Conservation (phyloP, 2,329 filamentous ascomycete species). For the Paracorniculantispora psalliotae region DNA sequence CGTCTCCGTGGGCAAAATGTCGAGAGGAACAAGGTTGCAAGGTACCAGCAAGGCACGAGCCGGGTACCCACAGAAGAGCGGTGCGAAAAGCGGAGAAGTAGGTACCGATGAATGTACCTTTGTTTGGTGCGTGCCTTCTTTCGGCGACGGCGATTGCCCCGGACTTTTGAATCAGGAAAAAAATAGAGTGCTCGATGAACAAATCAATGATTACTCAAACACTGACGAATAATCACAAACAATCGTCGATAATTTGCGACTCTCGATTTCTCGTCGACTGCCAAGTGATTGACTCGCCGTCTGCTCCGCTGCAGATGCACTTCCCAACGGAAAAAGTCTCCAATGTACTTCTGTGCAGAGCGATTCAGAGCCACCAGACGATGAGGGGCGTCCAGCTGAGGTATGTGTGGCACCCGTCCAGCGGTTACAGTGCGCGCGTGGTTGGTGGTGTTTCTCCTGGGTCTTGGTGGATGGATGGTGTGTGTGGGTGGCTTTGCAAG, state of each 20-base stretch:
- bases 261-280: not conserved
- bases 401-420: conserved; percentile 8
- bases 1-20: too few relatives aligned
- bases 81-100: not conserved
- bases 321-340: not conserved
- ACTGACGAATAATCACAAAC: not conserved
- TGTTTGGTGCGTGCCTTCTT: not conserved
- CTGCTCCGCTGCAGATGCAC: conserved; percentile 2
- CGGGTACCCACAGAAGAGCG: not conserved
- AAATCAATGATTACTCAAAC: not conserved
- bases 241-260: too few relatives aligned
- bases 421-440: conserved; percentile 7
- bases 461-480: not conserved
- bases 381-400: conserved; percentile 1
- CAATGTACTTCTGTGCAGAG: not conserved
- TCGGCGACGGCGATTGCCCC: conserved; percentile 1
- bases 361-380: not conserved
- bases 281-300: conserved; percentile 9
- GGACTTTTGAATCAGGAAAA: not conserved
- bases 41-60: not conserved
- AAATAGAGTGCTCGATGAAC: not conserved
- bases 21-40: not conserved
- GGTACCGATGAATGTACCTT: not conserved
- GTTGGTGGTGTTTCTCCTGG: conserved; percentile 2
- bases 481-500: not conserved